Conservation (phyloP, 345 rosid genomes). For the Angophora floribunda region DNA sequence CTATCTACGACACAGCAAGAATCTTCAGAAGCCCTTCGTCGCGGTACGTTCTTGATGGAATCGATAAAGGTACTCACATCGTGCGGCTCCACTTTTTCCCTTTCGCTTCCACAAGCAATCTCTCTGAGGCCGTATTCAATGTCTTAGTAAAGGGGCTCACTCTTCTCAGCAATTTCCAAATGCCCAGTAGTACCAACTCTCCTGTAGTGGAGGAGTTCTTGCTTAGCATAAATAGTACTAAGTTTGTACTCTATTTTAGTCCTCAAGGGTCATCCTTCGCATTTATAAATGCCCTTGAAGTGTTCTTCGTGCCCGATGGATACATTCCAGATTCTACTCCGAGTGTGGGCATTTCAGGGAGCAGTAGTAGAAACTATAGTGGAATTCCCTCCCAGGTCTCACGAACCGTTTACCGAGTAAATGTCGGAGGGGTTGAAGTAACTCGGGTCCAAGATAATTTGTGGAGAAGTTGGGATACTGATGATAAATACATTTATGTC, state of each 20-base stretch:
- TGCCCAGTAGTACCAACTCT: neutral
- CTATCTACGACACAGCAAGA: constrained; percentile 41
- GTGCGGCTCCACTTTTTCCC: constrained; percentile 38
- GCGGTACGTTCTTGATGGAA: constrained; percentile 13
- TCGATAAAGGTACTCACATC: constrained; percentile 19
- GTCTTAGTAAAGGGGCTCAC: constrained; percentile 22
- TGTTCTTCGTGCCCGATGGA: constrained; percentile 23
- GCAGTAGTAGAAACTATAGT: neutral
- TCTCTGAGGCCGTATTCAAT: constrained; percentile 20
- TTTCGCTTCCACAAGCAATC: constrained; percentile 3
- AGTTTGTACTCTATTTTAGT: constrained; percentile 15
- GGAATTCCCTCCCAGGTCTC: constrained; percentile 10
- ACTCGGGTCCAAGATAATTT: constrained; percentile 18
- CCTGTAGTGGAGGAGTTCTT: constrained; percentile 32
- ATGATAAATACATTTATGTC: constrained; percentile 2
- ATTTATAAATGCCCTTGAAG: constrained; percentile 59
- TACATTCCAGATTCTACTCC: constrained; percentile 1
- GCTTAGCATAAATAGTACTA: constrained; percentile 2
- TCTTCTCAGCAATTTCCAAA: constrained; percentile 13
- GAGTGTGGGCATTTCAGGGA: neutral
- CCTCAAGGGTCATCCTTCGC: constrained; percentile 38
- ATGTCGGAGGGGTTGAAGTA: constrained; percentile 29
- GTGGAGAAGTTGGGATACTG: constrained; percentile 34
- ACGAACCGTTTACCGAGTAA: constrained; percentile 20
- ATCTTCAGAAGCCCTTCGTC: constrained; percentile 15